These are phyloP conservation scores for Retiboletus flavoniger DNA, from an alignment of 1,284 basidiomycete genomes.

Conservation along the genomic window DNA sequence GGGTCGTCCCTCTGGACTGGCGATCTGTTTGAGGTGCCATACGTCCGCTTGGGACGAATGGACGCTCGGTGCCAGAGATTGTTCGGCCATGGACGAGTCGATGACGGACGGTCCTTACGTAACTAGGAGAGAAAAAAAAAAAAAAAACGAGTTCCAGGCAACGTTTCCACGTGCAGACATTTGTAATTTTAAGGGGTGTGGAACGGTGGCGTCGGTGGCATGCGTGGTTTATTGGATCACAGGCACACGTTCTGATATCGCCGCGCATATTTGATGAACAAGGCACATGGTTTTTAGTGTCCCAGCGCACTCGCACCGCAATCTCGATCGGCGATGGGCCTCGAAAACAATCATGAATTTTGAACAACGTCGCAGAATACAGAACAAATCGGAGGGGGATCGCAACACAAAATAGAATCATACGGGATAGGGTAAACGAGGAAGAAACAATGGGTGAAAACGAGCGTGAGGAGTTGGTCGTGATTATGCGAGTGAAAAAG, in stretches of 20 bases:
- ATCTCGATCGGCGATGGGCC: background rate
- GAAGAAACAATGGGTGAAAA: background rate
- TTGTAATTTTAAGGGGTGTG: too few relatives aligned
- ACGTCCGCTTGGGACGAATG: slow-evolving; percentile 56
- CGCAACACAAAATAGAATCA: background rate
- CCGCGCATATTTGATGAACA: background rate
- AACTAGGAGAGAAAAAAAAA: too few relatives aligned
- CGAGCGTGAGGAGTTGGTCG: slow-evolving; percentile 7
- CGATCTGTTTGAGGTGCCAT: slow-evolving; percentile 77
- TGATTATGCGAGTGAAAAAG: background rate
- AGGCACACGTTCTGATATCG: background rate
- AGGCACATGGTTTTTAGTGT: background rate
- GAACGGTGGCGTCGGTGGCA: too few relatives aligned
- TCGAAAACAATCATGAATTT: too few relatives aligned
- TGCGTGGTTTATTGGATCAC: background rate
- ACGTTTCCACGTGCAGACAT: too few relatives aligned
- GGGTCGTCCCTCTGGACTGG: slow-evolving; percentile 35
- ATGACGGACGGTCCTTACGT: slow-evolving; percentile 1
- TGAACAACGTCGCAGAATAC: background rate
- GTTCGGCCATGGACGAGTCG: slow-evolving; percentile 19
- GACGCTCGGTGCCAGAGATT: slow-evolving; percentile 15
- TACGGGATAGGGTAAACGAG: slow-evolving; percentile 3
- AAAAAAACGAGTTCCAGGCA: too few relatives aligned
- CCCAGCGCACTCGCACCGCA: background rate
- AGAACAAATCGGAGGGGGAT: background rate